Conservation (phyloP, 2,329 filamentous ascomycete species). For the Penicillium fuscoglaucum region DNA sequence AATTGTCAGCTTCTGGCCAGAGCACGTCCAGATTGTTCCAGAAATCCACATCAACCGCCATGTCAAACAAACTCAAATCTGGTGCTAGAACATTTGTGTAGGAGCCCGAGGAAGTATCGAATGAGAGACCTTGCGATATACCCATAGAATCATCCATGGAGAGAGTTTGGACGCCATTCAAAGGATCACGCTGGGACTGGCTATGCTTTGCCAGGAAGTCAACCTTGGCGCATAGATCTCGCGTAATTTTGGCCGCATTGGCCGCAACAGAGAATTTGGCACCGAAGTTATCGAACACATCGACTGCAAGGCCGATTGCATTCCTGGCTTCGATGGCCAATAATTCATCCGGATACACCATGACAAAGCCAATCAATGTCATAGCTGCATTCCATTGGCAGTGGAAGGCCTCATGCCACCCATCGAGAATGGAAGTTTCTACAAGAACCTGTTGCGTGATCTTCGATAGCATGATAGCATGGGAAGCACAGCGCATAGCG, state of each 20-base stretch:
- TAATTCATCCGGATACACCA: constrained; percentile 29
- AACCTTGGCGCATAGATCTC: constrained; percentile 14
- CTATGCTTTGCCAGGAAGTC: constrained; percentile 8
- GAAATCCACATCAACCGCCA: constrained; percentile 19
- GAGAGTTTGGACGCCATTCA: background rate
- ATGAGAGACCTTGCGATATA: background rate
- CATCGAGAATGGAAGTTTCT: constrained; percentile 18
- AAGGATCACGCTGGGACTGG: background rate
- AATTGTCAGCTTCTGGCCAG: constrained; percentile 16
- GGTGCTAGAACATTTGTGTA: background rate
- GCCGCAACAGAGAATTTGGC: constrained; percentile 42
- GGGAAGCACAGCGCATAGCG: constrained; percentile 33
- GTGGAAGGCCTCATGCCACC: constrained; percentile 34
- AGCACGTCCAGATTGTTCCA: constrained; percentile 14
- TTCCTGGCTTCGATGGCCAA: constrained; percentile 14
- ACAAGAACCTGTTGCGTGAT: constrained; percentile 41
- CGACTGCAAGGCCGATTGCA: constrained; percentile 42
- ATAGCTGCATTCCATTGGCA: constrained; percentile 36
- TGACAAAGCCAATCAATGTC: constrained; percentile 37
- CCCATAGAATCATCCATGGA: background rate
- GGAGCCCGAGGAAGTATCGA: background rate
- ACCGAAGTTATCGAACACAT: constrained; percentile 39
- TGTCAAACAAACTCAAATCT: constrained; percentile 16
- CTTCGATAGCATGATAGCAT: constrained; percentile 41
- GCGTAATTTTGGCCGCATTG: constrained; percentile 29